phyloP scores from a whole-genome alignment of 352 stramenopile genomes.

The Salisapilia sapeloensis region DNA sequence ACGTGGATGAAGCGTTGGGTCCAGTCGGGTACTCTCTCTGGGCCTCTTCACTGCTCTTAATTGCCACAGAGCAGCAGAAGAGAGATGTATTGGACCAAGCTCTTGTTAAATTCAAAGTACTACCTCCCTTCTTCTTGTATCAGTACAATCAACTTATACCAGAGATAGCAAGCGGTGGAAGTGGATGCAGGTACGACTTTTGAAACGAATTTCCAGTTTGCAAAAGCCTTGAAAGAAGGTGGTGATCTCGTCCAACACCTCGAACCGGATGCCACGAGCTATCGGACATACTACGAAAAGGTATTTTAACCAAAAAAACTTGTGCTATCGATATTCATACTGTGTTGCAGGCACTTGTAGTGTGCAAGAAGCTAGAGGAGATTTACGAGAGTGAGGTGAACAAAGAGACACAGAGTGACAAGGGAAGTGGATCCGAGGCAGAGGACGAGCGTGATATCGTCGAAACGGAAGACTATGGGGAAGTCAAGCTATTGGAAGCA shows the following conservation, averaged over 20 bases:
- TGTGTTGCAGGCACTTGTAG: conserved; percentile 4
- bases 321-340: not conserved
- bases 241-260: conserved; percentile 48
- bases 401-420: conserved; percentile 2
- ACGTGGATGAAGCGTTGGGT: conserved; percentile 40
- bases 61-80: conserved; percentile 51
- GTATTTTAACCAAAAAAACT: conserved; percentile 3
- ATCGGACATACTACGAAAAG: conserved; percentile 8
- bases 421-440: not conserved
- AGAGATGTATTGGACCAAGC: conserved; percentile 34
- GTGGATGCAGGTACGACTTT: conserved; percentile 71
- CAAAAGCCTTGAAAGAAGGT: conserved; percentile 57
- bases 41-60: conserved; percentile 55
- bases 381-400: conserved; percentile 8
- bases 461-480: conserved; percentile 10
- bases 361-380: conserved; percentile 12
- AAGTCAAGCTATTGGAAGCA: conserved; percentile 42
- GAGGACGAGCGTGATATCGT: conserved; percentile 6
- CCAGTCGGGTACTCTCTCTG: conserved; percentile 65
- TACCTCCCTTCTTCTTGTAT: not conserved
- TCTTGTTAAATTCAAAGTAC: conserved; percentile 35
- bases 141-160: not conserved
- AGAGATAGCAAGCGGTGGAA: conserved; percentile 34
- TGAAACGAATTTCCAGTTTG: conserved; percentile 63
- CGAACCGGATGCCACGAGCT: conserved; percentile 6